phyloP scores from a whole-genome alignment of 1,284 basidiomycete species.

The Apiotrichum sp. region DNA sequence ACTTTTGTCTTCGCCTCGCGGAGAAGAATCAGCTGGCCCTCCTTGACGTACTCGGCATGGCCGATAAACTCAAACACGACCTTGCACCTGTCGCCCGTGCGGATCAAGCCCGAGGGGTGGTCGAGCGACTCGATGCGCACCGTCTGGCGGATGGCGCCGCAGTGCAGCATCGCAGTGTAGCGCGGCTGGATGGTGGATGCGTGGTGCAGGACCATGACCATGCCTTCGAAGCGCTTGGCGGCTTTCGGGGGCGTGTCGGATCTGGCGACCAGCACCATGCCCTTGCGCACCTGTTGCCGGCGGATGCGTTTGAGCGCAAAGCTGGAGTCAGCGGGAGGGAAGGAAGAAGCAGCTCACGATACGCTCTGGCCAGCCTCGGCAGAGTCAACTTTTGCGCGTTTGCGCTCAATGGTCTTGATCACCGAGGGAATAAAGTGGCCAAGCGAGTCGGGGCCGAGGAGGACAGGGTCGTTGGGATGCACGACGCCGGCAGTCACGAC shows the following conservation, averaged over 20 bases:
- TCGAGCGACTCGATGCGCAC: conserved; percentile 84
- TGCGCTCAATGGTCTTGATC: conserved; percentile 90
- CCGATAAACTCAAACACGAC: conserved; percentile 79
- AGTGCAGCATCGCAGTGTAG: conserved; percentile 61
- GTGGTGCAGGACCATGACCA: conserved; percentile 56
- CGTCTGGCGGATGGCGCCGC: conserved; percentile 58
- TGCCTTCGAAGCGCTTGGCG: conserved; percentile 37
- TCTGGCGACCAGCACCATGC: conserved; percentile 83
- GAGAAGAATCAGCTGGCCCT: conserved; percentile 84
- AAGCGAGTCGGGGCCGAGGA: conserved; percentile 88
- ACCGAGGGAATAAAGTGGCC: conserved; percentile 78
- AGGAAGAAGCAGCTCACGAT: conserved; percentile 51
- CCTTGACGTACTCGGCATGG: conserved; percentile 82
- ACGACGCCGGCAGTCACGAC: conserved; percentile 73
- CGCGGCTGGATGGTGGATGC: conserved; percentile 85
- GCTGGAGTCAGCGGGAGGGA: too few relatives aligned
- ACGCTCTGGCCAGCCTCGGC: conserved; percentile 95
- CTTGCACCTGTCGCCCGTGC: conserved; percentile 83
- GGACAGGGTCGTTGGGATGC: conserved; percentile 72
- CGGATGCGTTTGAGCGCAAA: conserved; percentile 87
- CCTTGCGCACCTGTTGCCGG: conserved; percentile 78
- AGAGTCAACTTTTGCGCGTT: conserved; percentile 72
- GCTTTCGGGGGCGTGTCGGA: conserved; percentile 65
- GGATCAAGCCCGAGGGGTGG: conserved; percentile 73
- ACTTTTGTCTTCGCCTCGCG: conserved; percentile 91